Percentiles rank a stretch among this genome's conserved stretches.
These are phyloP conservation scores for Trichosporon coremiiforme DNA, from an alignment of 1,284 basidiomycete genomes.

Conservation along the genomic window DNA sequence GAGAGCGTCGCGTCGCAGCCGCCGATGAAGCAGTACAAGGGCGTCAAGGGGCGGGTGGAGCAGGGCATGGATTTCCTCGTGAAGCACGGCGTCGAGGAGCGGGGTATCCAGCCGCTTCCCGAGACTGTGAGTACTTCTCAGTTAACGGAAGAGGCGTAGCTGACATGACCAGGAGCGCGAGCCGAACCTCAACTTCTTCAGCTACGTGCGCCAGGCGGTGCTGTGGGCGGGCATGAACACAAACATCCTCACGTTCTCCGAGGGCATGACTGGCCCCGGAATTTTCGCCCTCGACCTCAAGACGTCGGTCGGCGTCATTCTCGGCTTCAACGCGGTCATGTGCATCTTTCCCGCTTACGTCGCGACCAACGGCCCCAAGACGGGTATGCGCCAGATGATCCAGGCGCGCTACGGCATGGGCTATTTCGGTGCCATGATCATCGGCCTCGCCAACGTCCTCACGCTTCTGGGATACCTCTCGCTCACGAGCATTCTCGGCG, in stretches of 20 bases:
- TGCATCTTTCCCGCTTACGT: conserved; percentile 47
- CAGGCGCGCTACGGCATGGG: conserved; percentile 77
- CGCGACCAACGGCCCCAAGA: conserved; percentile 79
- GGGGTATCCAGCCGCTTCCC: conserved; percentile 50
- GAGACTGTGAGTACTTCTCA: conserved; percentile 41
- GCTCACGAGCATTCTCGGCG: conserved; percentile 75
- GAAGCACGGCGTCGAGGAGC: conserved; percentile 51
- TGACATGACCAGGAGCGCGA: conserved; percentile 28
- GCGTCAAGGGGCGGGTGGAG: conserved; percentile 9
- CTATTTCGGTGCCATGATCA: conserved; percentile 68
- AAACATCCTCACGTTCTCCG: conserved; percentile 54
- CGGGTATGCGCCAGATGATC: conserved; percentile 86
- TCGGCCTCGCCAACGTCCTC: conserved; percentile 66
- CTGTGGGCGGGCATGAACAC: conserved; percentile 54
- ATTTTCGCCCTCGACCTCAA: conserved; percentile 45
- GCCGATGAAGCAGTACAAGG: conserved; percentile 10
- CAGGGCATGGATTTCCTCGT: conserved; percentile 45
- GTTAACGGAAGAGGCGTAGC: not conserved
- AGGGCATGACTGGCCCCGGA: conserved; percentile 50
- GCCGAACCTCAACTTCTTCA: conserved; percentile 32
- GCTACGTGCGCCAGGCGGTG: conserved; percentile 48
- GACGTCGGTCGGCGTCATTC: conserved; percentile 41
- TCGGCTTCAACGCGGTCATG: conserved; percentile 42
- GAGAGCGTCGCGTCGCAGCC: conserved; percentile 4
- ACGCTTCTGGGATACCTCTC: conserved; percentile 72